phyloP scores from a whole-genome alignment of 768 basidiomycete genomes.

The Pleurotus djamor region DNA sequence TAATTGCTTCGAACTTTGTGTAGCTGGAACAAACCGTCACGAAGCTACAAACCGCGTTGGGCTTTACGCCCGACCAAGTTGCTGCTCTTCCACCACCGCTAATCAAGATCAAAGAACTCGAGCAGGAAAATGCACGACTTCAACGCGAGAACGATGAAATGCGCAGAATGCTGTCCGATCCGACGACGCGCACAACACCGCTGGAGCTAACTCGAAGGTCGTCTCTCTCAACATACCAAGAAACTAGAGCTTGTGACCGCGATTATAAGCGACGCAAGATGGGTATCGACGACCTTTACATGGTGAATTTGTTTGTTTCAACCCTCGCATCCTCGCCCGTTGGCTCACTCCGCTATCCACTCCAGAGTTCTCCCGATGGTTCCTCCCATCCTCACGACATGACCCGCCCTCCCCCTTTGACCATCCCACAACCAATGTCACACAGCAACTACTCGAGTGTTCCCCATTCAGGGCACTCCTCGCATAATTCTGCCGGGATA shows the following conservation, averaged over 20 bases:
- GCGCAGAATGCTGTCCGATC: constrained; percentile 60
- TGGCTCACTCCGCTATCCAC: background rate
- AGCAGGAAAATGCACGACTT: constrained; percentile 74
- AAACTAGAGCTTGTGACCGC: constrained; percentile 49
- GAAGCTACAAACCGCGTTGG: constrained; percentile 75
- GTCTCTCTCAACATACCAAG: constrained; percentile 44
- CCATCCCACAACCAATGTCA: constrained; percentile 56
- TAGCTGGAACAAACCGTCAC: constrained; percentile 87
- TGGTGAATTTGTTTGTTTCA: constrained; percentile 29
- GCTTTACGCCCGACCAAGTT: constrained; percentile 73
- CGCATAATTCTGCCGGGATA: constrained; percentile 39
- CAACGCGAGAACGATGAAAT: constrained; percentile 74
- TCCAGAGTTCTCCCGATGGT: constrained; percentile 44
- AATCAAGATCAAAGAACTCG: constrained; percentile 76
- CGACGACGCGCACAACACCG: constrained; percentile 29
- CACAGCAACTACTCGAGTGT: constrained; percentile 19
- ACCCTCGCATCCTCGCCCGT: background rate
- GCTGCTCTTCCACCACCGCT: constrained; percentile 70
- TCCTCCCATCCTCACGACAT: constrained; percentile 37
- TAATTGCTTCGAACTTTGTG: background rate
- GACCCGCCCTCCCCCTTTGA: constrained; percentile 54
- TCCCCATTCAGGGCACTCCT: constrained; percentile 39
- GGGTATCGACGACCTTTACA: constrained; percentile 52
- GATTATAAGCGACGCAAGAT: constrained; percentile 64
- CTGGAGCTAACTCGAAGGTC: constrained; percentile 46